Percentiles rank a stretch among this genome's conserved stretches.
Conservation (phyloP, 23 red algal species). For the Gracilaria gracilis region DNA sequence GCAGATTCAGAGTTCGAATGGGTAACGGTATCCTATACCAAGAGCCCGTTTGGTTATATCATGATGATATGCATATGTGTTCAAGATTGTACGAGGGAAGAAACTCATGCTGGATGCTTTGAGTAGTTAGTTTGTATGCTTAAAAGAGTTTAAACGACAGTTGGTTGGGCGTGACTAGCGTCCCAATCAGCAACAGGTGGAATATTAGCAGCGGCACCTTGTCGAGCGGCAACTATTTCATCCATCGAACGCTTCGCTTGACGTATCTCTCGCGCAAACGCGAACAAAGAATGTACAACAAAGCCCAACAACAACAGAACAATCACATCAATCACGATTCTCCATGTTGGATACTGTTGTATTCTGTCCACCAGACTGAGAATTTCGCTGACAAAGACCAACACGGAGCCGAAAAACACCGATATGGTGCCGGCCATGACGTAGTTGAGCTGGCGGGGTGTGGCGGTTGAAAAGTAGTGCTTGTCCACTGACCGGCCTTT, state of each 20-base stretch:
- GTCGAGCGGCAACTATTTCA: constrained; percentile 13
- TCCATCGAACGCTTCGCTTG: constrained; percentile 17
- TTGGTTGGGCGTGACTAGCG: neutral
- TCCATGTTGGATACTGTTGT: constrained; percentile 18
- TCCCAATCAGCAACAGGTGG: neutral
- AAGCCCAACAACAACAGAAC: constrained; percentile 11
- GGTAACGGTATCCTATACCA: neutral
- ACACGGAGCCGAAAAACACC: neutral
- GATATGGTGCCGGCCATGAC: constrained; percentile 5
- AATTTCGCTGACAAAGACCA: neutral
- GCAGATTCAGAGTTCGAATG: neutral
- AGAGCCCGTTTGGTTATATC: neutral
- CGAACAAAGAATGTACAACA: neutral
- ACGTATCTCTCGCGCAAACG: neutral
- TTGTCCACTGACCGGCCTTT: constrained; percentile 26
- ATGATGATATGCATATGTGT: neutral
- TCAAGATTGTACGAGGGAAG: neutral
- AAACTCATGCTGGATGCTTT: neutral
- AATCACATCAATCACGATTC: constrained; percentile 13
- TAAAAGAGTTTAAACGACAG: neutral
- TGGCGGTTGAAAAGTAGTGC: constrained; percentile 21
- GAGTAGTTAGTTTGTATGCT: constrained; percentile 9
- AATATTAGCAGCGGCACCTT: neutral
- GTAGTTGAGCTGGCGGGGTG: constrained; percentile 23
- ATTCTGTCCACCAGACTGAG: constrained; percentile 34